Evolutionary conservation across 495 filamentous ascomycete species (phyloP), one percentile per base, ranked within the genome.

Genomic region (Xylaria curta): DNA sequence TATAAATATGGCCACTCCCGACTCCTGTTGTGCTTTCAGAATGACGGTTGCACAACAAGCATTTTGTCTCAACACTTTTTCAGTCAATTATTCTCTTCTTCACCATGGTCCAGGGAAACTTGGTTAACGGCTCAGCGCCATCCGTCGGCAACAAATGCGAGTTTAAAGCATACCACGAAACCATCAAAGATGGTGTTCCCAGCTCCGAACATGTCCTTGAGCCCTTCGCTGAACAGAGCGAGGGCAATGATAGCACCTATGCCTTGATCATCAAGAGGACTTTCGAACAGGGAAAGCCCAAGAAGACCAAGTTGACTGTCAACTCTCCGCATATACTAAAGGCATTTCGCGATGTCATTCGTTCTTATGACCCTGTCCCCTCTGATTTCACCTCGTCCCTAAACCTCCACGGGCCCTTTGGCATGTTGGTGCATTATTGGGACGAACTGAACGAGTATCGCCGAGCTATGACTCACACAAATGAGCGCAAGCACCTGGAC

Each of bases 241-340:
- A 33, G 19, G 62, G n/a, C 53, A 62, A 75, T n/a, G 77, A 79
- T 36, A 56, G 64, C 19, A 31, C 68, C 28, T 82, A 80, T 69
- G 82, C 82, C 12, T 72, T 84, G 26, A 80, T 83, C 38, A 77
- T 83, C 66, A 73, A 80, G 36, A 75, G 69, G 67, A 65, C 68
- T 36, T 79, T 73, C 38, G 60, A 76, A n/a, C 65, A 77, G 19
- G 61, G 77, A 12, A 68, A 72, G 21, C 73, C 76, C 12, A 75
- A 76, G 60, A 80, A 77, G 70, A 82, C 76, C 15, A 74, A 59
- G 8, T 67, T 87, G 17, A 71, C 79, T 24, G 78, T 87, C 70
- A 84, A 87, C 66, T 87, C 85, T 2, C 81, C 80, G 1, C 69
- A 81, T 31, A 78, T 87, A 15, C 78, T 84, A 28, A 74, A 73